These are phyloP conservation scores for Inosperma sp. DNA, from an alignment of 768 basidiomycete species.

Conservation along the genomic window DNA sequence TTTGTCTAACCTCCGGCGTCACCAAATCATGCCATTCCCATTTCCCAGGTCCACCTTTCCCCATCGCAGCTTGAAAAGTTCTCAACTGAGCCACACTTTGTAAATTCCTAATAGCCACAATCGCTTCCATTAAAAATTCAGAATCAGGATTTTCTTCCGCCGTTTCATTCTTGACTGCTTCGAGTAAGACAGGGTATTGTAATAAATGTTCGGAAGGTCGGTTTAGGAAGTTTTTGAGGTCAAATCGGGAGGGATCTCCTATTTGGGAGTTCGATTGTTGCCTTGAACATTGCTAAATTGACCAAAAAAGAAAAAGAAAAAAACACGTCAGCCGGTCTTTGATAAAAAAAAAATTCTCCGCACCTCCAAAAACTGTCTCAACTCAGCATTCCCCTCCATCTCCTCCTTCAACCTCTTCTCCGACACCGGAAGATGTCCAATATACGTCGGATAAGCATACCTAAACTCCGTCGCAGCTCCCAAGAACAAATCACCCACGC, in stretches of 20 bases:
- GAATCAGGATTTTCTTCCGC: slow-evolving; percentile 74
- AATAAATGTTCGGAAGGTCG: slow-evolving; percentile 79
- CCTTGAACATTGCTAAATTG: slow-evolving; percentile 39
- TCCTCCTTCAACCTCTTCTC: slow-evolving; percentile 88
- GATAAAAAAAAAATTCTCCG: slow-evolving; percentile 17
- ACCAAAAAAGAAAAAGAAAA: neutral
- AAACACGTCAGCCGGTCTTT: neutral
- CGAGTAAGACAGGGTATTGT: slow-evolving; percentile 78
- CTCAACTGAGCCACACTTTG: slow-evolving; percentile 77
- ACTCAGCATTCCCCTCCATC: slow-evolving; percentile 71
- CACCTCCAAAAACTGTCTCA: slow-evolving; percentile 85
- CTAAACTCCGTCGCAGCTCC: slow-evolving; percentile 85
- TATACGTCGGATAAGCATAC: slow-evolving; percentile 78
- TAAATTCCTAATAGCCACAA: slow-evolving; percentile 76
- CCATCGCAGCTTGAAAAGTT: slow-evolving; percentile 89
- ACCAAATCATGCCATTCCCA: slow-evolving; percentile 93
- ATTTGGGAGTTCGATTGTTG: slow-evolving; percentile 33
- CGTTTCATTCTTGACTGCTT: slow-evolving; percentile 84
- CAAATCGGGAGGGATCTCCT: slow-evolving; percentile 42
- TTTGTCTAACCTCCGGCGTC: slow-evolving; percentile 54
- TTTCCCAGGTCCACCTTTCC: slow-evolving; percentile 71
- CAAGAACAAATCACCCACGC: slow-evolving; percentile 87
- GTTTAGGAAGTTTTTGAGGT: slow-evolving; percentile 75
- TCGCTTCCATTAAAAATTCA: slow-evolving; percentile 80
- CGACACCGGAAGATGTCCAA: slow-evolving; percentile 78